A percentile compares a stretch with the other conserved stretches of the same genome.
phyloP scores from a whole-genome alignment of 768 basidiomycete species.

The Naganishia onofrii region DNA sequence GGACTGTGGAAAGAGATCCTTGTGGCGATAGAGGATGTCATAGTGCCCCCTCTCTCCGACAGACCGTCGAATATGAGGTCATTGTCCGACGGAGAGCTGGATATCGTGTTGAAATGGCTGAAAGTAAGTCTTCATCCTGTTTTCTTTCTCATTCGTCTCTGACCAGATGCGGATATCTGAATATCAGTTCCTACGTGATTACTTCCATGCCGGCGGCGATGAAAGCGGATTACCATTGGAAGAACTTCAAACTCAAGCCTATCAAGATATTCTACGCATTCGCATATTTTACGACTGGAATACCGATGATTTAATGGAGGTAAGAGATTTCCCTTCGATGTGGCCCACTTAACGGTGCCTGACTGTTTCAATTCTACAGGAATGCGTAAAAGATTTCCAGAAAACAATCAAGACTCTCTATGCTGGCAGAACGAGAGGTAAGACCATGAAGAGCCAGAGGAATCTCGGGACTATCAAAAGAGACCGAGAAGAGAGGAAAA shows the following conservation, averaged over 20 bases:
- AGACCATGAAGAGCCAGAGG: conserved; percentile 86
- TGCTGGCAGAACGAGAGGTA: conserved; percentile 79
- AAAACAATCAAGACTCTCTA: conserved; percentile 72
- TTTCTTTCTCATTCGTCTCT: background rate
- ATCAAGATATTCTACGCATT: conserved; percentile 83
- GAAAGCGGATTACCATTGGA: conserved; percentile 77
- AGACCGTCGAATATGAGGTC: conserved; percentile 84
- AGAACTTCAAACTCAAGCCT: conserved; percentile 86
- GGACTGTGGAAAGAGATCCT: conserved; percentile 95
- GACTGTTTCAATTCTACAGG: conserved; percentile 60
- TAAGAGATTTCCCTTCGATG: conserved; percentile 28
- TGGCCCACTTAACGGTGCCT: background rate
- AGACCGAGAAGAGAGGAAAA: conserved; percentile 87
- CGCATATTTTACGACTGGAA: conserved; percentile 93
- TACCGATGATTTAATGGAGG: conserved; percentile 54
- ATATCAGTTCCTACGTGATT: conserved; percentile 82
- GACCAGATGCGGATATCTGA: background rate
- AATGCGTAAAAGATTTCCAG: conserved; percentile 94
- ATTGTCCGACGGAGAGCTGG: conserved; percentile 90
- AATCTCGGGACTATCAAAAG: conserved; percentile 95
- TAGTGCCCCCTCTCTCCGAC: conserved; percentile 87
- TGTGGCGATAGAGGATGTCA: conserved; percentile 74
- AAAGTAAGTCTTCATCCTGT: conserved; percentile 61
- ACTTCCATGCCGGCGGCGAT: conserved; percentile 91
- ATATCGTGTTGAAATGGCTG: conserved; percentile 95